A percentile compares a stretch with the other conserved stretches of the same genome.
Conservation (phyloP, 2,329 filamentous ascomycete species). For the Epichloe typhina region DNA sequence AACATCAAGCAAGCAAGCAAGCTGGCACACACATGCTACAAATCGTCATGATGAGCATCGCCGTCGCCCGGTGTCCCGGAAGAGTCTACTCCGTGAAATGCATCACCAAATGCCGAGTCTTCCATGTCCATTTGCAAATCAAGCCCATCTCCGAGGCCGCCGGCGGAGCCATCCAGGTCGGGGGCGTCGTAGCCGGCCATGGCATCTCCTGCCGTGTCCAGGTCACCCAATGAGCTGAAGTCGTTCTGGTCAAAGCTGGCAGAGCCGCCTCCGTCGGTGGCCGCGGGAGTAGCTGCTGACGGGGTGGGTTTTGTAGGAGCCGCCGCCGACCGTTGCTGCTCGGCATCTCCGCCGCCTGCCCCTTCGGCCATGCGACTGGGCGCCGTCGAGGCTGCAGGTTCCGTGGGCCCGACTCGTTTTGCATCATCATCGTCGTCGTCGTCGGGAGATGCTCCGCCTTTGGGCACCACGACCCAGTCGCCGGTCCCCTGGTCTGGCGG, state of each 20-base stretch:
- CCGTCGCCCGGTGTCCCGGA: conserved; percentile 24
- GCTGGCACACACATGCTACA: conserved; percentile 11
- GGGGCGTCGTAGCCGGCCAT: conserved; percentile 53
- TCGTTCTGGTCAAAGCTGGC: conserved; percentile 41
- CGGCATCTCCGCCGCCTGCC: not conserved
- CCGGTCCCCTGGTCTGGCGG: conserved; percentile 37
- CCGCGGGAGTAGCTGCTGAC: conserved; percentile 30
- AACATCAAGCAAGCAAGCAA: too few species aligned
- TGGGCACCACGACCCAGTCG: conserved; percentile 66
- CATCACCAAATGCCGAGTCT: conserved; percentile 72
- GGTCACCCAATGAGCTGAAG: conserved; percentile 49
- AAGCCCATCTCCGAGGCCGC: conserved; percentile 40
- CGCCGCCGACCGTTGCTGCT: conserved; percentile 11
- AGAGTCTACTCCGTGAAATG: conserved; percentile 52
- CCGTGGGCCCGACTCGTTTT: conserved; percentile 2
- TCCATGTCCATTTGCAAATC: conserved; percentile 56
- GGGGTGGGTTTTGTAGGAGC: conserved; percentile 25
- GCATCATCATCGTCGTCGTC: conserved; percentile 9
- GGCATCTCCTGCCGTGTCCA: conserved; percentile 61
- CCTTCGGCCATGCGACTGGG: not conserved
- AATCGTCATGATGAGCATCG: conserved; percentile 20
- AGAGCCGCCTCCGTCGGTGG: conserved; percentile 28
- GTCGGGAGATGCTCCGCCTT: conserved; percentile 37
- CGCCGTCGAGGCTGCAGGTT: not conserved
- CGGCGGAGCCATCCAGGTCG: conserved; percentile 30